Conservation (phyloP, 768 basidiomycete genomes). For the Pisolithus tinctorius region DNA sequence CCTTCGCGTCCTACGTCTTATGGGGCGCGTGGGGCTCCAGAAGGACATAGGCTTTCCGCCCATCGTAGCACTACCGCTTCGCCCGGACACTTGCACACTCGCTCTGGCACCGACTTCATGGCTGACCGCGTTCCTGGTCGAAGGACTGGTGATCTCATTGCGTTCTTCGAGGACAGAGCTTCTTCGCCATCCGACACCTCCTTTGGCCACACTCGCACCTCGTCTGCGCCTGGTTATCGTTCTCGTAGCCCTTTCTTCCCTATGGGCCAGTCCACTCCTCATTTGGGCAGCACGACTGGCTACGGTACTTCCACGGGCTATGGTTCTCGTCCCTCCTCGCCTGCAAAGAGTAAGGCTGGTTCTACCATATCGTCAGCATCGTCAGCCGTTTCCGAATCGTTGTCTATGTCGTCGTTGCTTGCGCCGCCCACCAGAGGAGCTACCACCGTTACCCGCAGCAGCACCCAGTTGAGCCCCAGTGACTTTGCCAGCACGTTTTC, state of each 20-base stretch:
- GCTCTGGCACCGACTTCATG: slow-evolving; percentile 53
- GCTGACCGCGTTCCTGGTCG: slow-evolving; percentile 44
- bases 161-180: slow-evolving; percentile 60
- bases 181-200: slow-evolving; percentile 30
- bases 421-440: slow-evolving; percentile 40
- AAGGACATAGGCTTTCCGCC: slow-evolving; percentile 41
- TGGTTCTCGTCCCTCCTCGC: slow-evolving; percentile 42
- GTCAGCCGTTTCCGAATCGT: slow-evolving; percentile 14
- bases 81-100: slow-evolving; percentile 38
- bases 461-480: slow-evolving; percentile 30
- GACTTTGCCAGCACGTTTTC: slow-evolving; percentile 33
- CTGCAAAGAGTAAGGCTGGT: slow-evolving; percentile 36
- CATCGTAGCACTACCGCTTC: slow-evolving; percentile 33
- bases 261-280: slow-evolving; percentile 34
- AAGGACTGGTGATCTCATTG: slow-evolving; percentile 64
- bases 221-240: slow-evolving; percentile 42
- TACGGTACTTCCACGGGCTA: slow-evolving; percentile 25
- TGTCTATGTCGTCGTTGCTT: slow-evolving; percentile 37
- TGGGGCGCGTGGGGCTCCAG: slow-evolving; percentile 30
- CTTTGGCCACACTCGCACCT: slow-evolving; percentile 44
- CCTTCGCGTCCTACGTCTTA: slow-evolving; percentile 50
- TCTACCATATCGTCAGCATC: slow-evolving; percentile 24
- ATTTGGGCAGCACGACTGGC: slow-evolving; percentile 29
- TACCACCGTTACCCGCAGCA: slow-evolving; percentile 21
- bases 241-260: slow-evolving; percentile 25